phyloP scores from a whole-genome alignment of 2,329 filamentous ascomycete species.

The Trichoderma simmonsii region DNA sequence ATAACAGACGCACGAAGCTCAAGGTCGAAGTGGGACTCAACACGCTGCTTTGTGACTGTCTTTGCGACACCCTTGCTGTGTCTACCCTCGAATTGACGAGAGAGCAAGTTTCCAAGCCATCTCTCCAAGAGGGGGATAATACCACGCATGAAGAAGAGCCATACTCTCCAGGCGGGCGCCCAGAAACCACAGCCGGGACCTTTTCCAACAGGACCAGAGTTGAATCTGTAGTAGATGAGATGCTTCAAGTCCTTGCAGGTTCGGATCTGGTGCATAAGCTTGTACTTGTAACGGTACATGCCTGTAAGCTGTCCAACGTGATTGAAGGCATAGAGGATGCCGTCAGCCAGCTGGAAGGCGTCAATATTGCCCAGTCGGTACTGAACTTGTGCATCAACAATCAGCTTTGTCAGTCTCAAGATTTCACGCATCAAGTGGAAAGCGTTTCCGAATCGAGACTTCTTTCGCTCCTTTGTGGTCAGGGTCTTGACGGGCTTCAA shows the following conservation, averaged over 20 bases:
- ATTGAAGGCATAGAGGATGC: constrained; percentile 99
- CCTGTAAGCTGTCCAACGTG: constrained; percentile 97
- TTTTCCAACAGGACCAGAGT: constrained; percentile 93
- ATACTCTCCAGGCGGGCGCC: constrained; percentile 97
- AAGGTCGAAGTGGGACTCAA: constrained; percentile 97
- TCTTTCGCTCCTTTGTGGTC: constrained; percentile 98
- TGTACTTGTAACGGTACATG: constrained; percentile 99
- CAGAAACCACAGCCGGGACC: constrained; percentile 98
- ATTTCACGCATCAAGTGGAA: constrained; percentile 99
- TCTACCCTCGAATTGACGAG: constrained; percentile 94
- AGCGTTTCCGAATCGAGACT: constrained; percentile 97
- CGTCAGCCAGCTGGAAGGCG: constrained; percentile 96
- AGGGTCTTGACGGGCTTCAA: constrained; percentile 97
- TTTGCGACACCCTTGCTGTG: constrained; percentile 99
- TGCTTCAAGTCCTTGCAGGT: constrained; percentile 99
- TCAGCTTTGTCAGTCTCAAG: constrained; percentile 89
- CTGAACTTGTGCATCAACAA: constrained; percentile 97
- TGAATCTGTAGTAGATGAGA: constrained; percentile 98
- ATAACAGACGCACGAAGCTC: constrained; percentile 97
- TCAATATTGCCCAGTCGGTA: constrained; percentile 97
- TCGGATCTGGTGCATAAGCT: constrained; percentile 99
- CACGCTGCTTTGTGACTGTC: constrained; percentile 97
- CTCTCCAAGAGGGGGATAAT: constrained; percentile 95
- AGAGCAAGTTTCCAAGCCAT: constrained; percentile 95
- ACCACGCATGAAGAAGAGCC: constrained; percentile 98